Evolutionary conservation across 148 eudicot species (phyloP), one percentile per base, ranked within the genome.

Genomic region (Cornus suecica): DNA sequence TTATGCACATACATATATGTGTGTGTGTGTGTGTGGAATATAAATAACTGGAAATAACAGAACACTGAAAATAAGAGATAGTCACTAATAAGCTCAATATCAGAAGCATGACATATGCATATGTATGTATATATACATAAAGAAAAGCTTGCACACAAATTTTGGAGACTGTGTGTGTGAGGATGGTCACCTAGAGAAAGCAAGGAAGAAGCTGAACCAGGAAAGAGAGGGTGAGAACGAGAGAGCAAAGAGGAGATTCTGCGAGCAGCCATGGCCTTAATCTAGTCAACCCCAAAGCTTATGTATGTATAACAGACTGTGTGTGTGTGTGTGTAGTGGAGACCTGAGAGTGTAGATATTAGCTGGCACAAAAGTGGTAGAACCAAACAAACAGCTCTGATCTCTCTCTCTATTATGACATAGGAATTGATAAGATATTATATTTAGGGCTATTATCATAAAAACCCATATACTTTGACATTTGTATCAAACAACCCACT

Each of bases 231-330:
- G 30, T 87, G 54, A 67, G 92, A 83, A 48, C 94, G 90, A 29
- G 88, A 85, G 65, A 93, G 84, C 31, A 93, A 69, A 29, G 90
- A 88, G 10, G 94, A 82, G 52, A 90, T 66, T 80, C 87, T 88
- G 18, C 90, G 81, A 82, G 92, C 86, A 72, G 96, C 90, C 90
- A 85, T 88, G 62, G 42, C 51, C 68, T 54, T 32, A 32, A 32
- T 32, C 37, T 37, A 52, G 24, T 69, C 72, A 41, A 27, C 41
- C 29, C 42, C 77, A 74, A 5, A 45, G 52, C 16, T n/a, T n/a
- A n/a, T n/a, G n/a, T n/a, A n/a, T n/a, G n/a, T n/a, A 58, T 7
- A 60, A 18, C 30, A 54, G 42, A 29, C 25, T 28, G 45, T 16
- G 60, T 7, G 14, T 10, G 15, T 13, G 54, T 48, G 54, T 16